Conservation (phyloP, 2,329 filamentous ascomycete genomes). For the Aureobasidium sp. region DNA sequence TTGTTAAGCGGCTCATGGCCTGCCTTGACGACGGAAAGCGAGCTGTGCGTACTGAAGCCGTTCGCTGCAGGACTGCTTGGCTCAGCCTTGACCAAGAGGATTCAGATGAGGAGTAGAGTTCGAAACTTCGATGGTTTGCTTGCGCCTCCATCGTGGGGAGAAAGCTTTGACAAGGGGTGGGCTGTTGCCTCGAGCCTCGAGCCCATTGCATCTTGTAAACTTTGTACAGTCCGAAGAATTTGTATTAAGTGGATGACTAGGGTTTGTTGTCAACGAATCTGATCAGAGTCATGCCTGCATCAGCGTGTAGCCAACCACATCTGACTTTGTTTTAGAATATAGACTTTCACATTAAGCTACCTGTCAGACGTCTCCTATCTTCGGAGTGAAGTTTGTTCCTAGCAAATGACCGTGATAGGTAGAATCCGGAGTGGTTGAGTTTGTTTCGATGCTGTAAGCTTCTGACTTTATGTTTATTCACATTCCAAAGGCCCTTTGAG, state of each 20-base stretch:
- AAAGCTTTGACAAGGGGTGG: not conserved
- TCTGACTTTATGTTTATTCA: not conserved
- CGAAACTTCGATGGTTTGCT: not conserved
- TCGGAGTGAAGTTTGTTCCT: not conserved
- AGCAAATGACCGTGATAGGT: not conserved
- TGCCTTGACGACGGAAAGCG: conserved; percentile 58
- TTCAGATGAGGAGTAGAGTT: conserved; percentile 41
- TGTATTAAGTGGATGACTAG: not conserved
- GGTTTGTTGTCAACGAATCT: not conserved
- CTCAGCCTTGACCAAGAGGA: conserved; percentile 50
- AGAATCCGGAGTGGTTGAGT: not conserved
- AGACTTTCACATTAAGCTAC: not conserved
- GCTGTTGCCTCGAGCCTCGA: not conserved
- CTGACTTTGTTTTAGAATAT: conserved; percentile 6
- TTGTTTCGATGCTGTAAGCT: not conserved
- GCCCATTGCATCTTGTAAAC: not conserved
- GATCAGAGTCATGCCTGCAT: not conserved
- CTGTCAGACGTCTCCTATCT: not conserved
- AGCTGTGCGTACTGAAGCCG: conserved; percentile 55
- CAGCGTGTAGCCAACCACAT: not conserved
- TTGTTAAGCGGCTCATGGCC: conserved; percentile 48
- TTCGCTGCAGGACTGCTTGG: conserved; percentile 56
- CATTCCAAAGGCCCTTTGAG: not conserved
- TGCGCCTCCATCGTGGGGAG: not conserved
- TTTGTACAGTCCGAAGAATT: not conserved